Evolutionary conservation across 2,329 filamentous ascomycete species (phyloP).

Genomic region (Esteya vermicola): DNA sequence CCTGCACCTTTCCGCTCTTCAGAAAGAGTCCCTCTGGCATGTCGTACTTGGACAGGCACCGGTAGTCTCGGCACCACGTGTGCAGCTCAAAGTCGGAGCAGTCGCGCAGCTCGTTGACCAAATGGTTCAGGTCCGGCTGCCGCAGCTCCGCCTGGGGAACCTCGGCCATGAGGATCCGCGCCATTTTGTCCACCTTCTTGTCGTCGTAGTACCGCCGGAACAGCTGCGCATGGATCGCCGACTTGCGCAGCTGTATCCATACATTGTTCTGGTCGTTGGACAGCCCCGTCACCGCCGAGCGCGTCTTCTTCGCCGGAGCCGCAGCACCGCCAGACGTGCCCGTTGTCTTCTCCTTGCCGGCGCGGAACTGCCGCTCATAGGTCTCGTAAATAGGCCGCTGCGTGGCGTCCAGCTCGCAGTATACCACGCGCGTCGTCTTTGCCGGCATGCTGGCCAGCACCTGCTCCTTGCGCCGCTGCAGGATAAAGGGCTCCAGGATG

Average conservation of each 20-base stretch:
- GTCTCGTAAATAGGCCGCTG: conserved; percentile 63
- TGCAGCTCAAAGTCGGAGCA: conserved; percentile 52
- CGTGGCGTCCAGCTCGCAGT: conserved; percentile 60
- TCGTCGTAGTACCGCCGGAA: conserved; percentile 73
- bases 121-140: conserved; percentile 35
- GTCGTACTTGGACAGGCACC: conserved; percentile 39
- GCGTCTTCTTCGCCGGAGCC: conserved; percentile 12
- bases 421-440: conserved; percentile 65
- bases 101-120: conserved; percentile 41
- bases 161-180: conserved; percentile 58
- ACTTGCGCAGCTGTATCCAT: conserved; percentile 84
- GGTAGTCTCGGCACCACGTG: conserved; percentile 47
- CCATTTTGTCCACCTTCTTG: conserved; percentile 55
- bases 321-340: conserved; percentile 14
- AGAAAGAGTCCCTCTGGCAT: conserved; percentile 38
- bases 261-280: conserved; percentile 50
- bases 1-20: conserved; percentile 69
- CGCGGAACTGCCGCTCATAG: conserved; percentile 48
- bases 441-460: conserved; percentile 71
- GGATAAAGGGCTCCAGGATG: conserved; percentile 89
- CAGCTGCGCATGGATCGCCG: conserved; percentile 80
- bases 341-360: conserved; percentile 37
- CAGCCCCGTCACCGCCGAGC: conserved; percentile 20
- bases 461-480: conserved; percentile 86
- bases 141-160: conserved; percentile 40